Base-by-base conservation (phyloP, 768 basidiomycete genomes). In the Kwoniella bestiolae region DNA sequence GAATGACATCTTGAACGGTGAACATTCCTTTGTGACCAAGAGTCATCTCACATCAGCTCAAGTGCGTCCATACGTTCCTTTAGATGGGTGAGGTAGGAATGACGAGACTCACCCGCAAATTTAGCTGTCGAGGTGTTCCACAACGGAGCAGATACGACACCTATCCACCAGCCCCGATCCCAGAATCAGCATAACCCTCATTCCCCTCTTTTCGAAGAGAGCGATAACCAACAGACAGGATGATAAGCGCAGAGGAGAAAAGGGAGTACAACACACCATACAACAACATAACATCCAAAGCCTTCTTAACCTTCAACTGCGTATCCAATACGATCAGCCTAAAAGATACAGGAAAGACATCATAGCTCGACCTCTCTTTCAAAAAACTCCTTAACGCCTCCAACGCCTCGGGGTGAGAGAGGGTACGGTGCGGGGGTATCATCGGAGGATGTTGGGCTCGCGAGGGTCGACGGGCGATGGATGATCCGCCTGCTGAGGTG, bases 1-100 rank as follows among this genome's bases (percentile, higher is more conserved):
- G 96, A 63, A 99, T 97, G 80, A 99, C 94, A 81, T 99, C 96
- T 63, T 93, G 87, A n/a, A 98, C 92, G 8, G 96, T 99, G 77
- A 99, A 90, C 95, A 99, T 98, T 66, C 96, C 96, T 82, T 65
- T 29, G 28, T 26, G 46, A 21, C 47, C 26, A 1, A 52, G n/a
- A 5, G 18, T 26, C 25, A 28, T 16, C 7, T 45, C 29, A 51
- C 21, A 55, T 68, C 58, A 70, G 71, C 65, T 60, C n/a, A 26
- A n/a, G n/a, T n/a, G n/a, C n/a, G n/a, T n/a, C n/a, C n/a, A 35
- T 1, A 25, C 23, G 21, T 4, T 11, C 8, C 26, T 28, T 50
- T 47, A 29, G 14, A 31, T n/a, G n/a, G n/a, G 26, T 7, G 25
- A 41, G 23, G n/a, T 38, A 44, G 44, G 35, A 26, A 55, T 41